Conservation (phyloP, 179 eudicot genomes). For the Drosera spatulata region DNA sequence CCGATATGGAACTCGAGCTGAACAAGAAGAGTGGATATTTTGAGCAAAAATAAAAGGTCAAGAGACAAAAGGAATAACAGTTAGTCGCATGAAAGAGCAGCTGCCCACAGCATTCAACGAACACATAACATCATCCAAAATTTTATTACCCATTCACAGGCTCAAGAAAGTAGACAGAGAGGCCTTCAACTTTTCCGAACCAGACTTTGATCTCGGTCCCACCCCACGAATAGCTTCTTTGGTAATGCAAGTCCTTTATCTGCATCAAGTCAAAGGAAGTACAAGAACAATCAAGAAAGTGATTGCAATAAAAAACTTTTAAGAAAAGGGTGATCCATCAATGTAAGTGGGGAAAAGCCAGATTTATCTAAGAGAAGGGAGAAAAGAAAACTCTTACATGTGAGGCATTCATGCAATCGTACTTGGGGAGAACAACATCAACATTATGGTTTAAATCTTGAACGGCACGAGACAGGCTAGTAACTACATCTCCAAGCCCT, state of each 20-base stretch:
- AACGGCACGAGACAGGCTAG: slow-evolving; percentile 98
- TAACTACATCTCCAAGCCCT: slow-evolving; percentile 99
- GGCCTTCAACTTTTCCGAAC: slow-evolving; percentile 95
- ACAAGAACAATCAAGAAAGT: neutral
- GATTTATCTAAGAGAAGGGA: neutral
- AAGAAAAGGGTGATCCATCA: no score
- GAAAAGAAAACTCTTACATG: slow-evolving; percentile 52
- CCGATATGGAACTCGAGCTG: no score
- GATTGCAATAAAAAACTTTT: no score
- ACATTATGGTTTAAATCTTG: slow-evolving; percentile 93
- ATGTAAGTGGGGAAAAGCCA: no score
- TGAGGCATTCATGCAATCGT: slow-evolving; percentile 72
- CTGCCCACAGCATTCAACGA: neutral
- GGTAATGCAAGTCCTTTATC: slow-evolving; percentile 77
- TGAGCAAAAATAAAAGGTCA: no score
- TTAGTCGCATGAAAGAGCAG: neutral
- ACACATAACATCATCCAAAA: neutral
- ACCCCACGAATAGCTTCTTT: slow-evolving; percentile 79
- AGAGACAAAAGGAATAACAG: no score
- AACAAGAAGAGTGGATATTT: no score
- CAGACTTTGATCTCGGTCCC: slow-evolving; percentile 95
- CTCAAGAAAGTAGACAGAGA: slow-evolving; percentile 89
- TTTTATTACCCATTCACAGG: slow-evolving; percentile 86
- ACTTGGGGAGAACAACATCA: slow-evolving; percentile 84
- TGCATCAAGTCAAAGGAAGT: slow-evolving; percentile 18